Conservation (phyloP, 2,329 filamentous ascomycete species). For the Aspergillus sp. region DNA sequence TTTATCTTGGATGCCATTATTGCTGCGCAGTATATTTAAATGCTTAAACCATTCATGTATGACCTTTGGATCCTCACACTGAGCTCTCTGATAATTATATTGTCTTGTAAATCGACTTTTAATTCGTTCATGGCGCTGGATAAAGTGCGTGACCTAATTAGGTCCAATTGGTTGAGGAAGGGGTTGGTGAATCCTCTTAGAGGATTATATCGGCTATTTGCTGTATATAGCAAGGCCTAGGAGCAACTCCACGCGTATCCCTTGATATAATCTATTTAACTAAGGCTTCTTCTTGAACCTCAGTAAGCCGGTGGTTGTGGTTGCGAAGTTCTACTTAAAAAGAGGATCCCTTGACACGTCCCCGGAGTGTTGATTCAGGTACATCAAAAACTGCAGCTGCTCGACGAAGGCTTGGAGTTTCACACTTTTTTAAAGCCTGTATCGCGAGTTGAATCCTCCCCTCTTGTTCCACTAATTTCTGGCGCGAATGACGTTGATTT, state of each 20-base stretch:
- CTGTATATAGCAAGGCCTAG: conserved; percentile 3
- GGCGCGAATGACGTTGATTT: background rate
- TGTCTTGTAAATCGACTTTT: conserved; percentile 5
- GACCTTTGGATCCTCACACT: conserved; percentile 13
- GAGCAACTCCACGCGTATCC: conserved; percentile 3
- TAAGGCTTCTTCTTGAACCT: conserved; percentile 12
- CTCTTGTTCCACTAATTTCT: conserved; percentile 1
- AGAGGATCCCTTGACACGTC: background rate
- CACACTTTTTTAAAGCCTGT: background rate
- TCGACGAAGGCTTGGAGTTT: background rate
- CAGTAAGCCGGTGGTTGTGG: conserved; percentile 2
- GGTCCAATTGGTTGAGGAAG: conserved; percentile 3
- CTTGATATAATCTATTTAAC: conserved; percentile 8
- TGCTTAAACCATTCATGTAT: conserved; percentile 15
- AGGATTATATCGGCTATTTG: conserved; percentile 21
- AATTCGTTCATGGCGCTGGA: conserved; percentile 7
- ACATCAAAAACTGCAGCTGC: conserved; percentile 15
- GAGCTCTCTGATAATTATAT: conserved; percentile 14
- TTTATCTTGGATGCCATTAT: conserved; percentile 19
- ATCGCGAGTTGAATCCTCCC: conserved; percentile 3
- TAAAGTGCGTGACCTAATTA: conserved; percentile 17
- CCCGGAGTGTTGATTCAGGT: background rate
- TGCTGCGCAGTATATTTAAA: conserved; percentile 10
- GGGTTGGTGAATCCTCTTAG: background rate
- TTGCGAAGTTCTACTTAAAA: background rate